Percentiles rank a stretch among this genome's conserved stretches.
Conservation (phyloP, 1,284 basidiomycete species). For the Tylopilus sp. region DNA sequence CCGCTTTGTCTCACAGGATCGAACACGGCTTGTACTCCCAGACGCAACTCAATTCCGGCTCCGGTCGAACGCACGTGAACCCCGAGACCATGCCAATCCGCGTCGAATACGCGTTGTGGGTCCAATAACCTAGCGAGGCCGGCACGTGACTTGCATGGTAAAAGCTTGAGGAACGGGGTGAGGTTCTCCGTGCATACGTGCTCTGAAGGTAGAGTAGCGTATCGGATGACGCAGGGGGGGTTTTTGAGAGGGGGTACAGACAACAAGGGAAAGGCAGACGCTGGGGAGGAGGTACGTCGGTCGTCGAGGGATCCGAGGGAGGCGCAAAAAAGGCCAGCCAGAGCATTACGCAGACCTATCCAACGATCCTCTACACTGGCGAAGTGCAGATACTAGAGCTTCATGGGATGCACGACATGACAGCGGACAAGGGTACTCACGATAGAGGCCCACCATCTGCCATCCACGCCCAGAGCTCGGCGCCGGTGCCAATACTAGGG, state of each 20-base stretch:
- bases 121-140: conserved; percentile 85
- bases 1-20: conserved; percentile 64
- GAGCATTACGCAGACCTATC: conserved; percentile 79
- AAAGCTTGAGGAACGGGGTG: conserved; percentile 89
- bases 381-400: background rate
- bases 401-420: background rate
- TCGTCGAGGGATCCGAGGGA: conserved; percentile 77
- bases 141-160: conserved; percentile 89
- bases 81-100: conserved; percentile 84
- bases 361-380: conserved; percentile 70
- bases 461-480: conserved; percentile 89
- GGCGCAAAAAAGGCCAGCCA: conserved; percentile 92
- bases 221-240: conserved; percentile 50
- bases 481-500: conserved; percentile 74
- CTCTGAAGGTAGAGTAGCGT: conserved; percentile 76
- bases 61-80: conserved; percentile 54
- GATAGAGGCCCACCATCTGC: conserved; percentile 49
- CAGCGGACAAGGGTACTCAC: conserved; percentile 37
- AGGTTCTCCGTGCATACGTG: conserved; percentile 95
- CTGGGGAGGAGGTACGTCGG: conserved; percentile 63
- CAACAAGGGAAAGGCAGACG: conserved; percentile 43
- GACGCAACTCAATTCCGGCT: conserved; percentile 55
- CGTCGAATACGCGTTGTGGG: conserved; percentile 80
- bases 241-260: conserved; percentile 3
- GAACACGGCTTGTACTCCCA: conserved; percentile 80